A percentile compares a stretch with the other conserved stretches of the same genome.
These are phyloP conservation scores for Westerdykella ornata DNA, from an alignment of 2,329 filamentous ascomycete species.

Conservation along the genomic window DNA sequence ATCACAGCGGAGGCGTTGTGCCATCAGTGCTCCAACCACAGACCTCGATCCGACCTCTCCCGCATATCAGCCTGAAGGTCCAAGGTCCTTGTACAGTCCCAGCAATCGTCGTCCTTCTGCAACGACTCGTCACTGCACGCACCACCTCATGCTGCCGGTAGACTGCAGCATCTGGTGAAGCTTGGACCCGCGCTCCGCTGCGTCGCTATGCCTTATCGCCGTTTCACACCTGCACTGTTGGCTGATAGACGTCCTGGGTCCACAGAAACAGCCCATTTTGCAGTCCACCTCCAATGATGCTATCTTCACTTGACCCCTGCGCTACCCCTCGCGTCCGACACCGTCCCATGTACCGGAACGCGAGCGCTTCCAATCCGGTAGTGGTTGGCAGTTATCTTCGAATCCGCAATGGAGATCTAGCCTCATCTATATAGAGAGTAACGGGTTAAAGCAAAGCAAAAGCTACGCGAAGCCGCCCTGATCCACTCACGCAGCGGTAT, in stretches of 20 bases:
- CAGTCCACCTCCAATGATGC: constrained; percentile 20
- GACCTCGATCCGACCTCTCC: constrained; percentile 15
- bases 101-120: constrained; percentile 21
- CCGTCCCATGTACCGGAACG: constrained; percentile 19
- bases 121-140: constrained; percentile 9
- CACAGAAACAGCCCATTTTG: constrained; percentile 10
- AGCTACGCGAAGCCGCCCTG: constrained; percentile 27
- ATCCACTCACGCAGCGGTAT: constrained; percentile 28
- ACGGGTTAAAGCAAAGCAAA: constrained; percentile 29
- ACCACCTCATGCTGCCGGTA: constrained; percentile 15
- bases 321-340: constrained; percentile 5
- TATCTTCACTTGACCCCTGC: constrained; percentile 14
- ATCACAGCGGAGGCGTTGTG: constrained; percentile 14
- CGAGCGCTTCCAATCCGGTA: constrained; percentile 27
- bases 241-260: constrained; percentile 22
- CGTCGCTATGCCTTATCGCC: constrained; percentile 34
- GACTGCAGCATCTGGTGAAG: constrained; percentile 17
- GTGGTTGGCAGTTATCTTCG: constrained; percentile 16
- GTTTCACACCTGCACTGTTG: constrained; percentile 26
- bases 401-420: constrained; percentile 28
- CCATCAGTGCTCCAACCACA: constrained; percentile 3
- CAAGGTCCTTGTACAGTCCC: constrained; percentile 14
- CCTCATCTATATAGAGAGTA: constrained; percentile 26
- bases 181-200: constrained; percentile 15
- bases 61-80: constrained; percentile 33